These are phyloP conservation scores for Aspergillus indologenus DNA, from an alignment of 495 filamentous ascomycete genomes.

Conservation along the genomic window DNA sequence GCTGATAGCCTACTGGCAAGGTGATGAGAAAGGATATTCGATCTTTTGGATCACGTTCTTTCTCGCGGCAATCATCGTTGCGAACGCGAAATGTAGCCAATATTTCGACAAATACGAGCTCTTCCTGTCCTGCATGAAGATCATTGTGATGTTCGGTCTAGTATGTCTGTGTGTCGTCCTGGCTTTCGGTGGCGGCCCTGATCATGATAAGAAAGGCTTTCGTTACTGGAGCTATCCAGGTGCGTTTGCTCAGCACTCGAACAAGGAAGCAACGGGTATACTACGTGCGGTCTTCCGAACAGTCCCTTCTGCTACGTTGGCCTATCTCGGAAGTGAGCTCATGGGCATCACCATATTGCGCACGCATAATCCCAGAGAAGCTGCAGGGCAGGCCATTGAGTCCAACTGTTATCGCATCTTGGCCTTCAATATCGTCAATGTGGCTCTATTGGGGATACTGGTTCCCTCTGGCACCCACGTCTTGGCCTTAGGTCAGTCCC, in stretches of 20 bases:
- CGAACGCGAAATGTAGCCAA: constrained; percentile 56
- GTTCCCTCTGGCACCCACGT: constrained; percentile 47
- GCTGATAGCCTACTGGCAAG: constrained; percentile 69
- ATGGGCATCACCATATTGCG: constrained; percentile 64
- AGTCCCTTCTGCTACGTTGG: constrained; percentile 72
- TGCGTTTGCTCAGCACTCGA: constrained; percentile 23
- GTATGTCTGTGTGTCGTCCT: constrained; percentile 68
- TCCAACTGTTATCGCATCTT: constrained; percentile 79
- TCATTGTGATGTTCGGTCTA: constrained; percentile 64
- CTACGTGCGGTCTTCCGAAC: constrained; percentile 71
- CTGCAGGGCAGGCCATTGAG: constrained; percentile 68
- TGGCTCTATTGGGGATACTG: constrained; percentile 51
- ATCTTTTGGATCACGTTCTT: constrained; percentile 74
- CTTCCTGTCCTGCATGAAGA: constrained; percentile 58
- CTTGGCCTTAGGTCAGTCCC: constrained; percentile 36
- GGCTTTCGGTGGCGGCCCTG: constrained; percentile 64
- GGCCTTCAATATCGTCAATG: constrained; percentile 65
- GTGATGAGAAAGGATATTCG: constrained; percentile 56
- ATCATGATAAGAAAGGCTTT: constrained; percentile 63
- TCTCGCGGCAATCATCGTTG: constrained; percentile 54
- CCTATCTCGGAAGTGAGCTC: constrained; percentile 80
- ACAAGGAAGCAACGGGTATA: constrained; percentile 24
- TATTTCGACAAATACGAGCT: constrained; percentile 53
- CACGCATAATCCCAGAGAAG: constrained; percentile 65
- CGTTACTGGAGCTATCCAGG: constrained; percentile 60